These are phyloP conservation scores for Pseudogymnoascus sp. DNA, from an alignment of 2,329 filamentous ascomycete genomes.

Conservation along the genomic window DNA sequence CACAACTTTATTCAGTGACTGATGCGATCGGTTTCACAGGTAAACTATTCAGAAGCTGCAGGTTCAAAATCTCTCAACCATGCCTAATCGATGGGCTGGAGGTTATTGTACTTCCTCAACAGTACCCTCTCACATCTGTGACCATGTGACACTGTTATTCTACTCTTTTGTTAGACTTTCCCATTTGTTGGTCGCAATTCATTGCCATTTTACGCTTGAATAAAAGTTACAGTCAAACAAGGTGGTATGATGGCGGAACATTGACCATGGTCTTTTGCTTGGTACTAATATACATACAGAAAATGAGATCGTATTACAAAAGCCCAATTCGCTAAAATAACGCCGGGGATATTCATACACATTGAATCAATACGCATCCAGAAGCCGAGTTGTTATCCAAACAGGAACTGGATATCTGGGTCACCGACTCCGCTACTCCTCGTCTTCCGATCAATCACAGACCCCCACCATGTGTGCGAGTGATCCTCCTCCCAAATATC, in stretches of 20 bases:
- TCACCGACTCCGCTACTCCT: not conserved
- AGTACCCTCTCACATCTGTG: not conserved
- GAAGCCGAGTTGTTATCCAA: not conserved
- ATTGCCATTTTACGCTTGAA: not conserved
- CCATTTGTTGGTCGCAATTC: not conserved
- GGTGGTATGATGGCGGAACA: not conserved
- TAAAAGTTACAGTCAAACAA: not conserved
- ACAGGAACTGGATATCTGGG: not conserved
- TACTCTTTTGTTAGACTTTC: not conserved
- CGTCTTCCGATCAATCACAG: conserved; percentile 17
- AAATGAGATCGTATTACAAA: not conserved
- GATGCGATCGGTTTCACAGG: not conserved
- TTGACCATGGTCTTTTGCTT: not conserved
- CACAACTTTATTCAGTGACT: not conserved
- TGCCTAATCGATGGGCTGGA: not conserved
- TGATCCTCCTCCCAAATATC: conserved; percentile 19
- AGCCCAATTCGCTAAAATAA: not conserved
- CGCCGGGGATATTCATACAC: not conserved
- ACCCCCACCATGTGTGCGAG: conserved; percentile 17
- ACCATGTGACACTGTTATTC: not conserved
- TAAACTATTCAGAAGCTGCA: not conserved
- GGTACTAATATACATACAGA: not conserved
- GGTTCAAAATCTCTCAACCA: not conserved
- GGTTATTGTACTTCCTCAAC: not conserved
- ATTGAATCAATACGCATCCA: not conserved